Evolutionary conservation across 495 filamentous ascomycete species (phyloP).

Genomic region (Neurospora intermedia): DNA sequence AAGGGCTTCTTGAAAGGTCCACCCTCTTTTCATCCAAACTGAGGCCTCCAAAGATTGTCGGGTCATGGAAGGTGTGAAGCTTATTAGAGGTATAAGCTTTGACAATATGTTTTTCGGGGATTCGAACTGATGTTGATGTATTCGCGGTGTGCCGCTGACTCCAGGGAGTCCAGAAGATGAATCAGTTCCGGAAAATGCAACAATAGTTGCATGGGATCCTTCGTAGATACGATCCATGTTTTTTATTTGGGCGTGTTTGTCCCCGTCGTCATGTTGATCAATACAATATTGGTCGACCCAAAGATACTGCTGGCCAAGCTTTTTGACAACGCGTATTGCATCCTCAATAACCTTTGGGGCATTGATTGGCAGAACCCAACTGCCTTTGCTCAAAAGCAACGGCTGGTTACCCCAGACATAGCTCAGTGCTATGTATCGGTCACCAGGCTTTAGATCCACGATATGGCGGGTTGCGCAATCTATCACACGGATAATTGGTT

Average conservation of each 20-base stretch:
- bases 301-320: conserved; percentile 2
- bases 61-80: accelerated
- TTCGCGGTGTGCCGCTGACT: not conserved
- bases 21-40: not conserved
- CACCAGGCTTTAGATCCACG: not conserved
- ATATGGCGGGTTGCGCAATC: not conserved
- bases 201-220: not conserved
- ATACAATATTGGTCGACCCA: conserved; percentile 10
- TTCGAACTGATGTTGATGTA: not conserved
- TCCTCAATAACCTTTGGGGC: not conserved
- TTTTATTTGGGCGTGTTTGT: not conserved
- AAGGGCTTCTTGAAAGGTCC: not conserved
- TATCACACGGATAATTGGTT: not conserved
- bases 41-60: not conserved
- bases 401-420: not conserved
- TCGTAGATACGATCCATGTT: not conserved
- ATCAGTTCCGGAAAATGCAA: not conserved
- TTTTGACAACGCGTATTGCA: not conserved
- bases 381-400: not conserved
- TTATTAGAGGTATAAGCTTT: too few species aligned
- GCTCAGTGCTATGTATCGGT: not conserved
- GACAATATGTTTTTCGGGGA: accelerated
- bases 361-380: not conserved
- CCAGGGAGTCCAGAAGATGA: not conserved
- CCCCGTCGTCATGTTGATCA: not conserved